Conservation (phyloP, 148 eudicot genomes). For the Rhododendron simsii region DNA sequence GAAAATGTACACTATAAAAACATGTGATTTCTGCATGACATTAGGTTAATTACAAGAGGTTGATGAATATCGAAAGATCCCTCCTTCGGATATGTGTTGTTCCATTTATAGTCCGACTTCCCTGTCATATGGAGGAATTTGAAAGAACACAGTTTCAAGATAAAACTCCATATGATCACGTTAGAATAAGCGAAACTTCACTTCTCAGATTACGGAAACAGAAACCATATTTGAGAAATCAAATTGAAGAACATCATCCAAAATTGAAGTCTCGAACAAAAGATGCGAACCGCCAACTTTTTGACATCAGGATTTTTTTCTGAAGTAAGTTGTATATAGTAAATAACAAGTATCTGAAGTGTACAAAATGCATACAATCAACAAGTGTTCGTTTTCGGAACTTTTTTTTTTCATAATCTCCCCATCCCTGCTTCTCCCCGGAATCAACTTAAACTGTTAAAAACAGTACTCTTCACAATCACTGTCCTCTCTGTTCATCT, state of each 20-base stretch:
- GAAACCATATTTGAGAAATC: neutral
- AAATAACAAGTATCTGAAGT: neutral
- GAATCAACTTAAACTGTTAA: neutral
- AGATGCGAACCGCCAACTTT: neutral
- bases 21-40: too few species aligned
- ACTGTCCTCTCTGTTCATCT: slow-evolving; percentile 3
- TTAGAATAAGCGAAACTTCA: neutral
- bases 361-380: neutral
- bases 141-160: neutral
- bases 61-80: too few species aligned
- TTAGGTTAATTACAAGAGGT: too few species aligned
- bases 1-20: too few species aligned
- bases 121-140: neutral
- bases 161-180: neutral
- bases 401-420: neutral
- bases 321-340: neutral
- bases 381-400: neutral
- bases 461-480: neutral
- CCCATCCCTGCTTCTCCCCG: neutral
- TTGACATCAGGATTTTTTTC: neutral
- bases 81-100: too few species aligned
- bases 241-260: neutral
- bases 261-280: neutral
- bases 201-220: neutral
- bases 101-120: neutral